A percentile compares a stretch with the other conserved stretches of the same genome.
Conservation (phyloP, 2,329 filamentous ascomycete species). For the Penicillium hordei region DNA sequence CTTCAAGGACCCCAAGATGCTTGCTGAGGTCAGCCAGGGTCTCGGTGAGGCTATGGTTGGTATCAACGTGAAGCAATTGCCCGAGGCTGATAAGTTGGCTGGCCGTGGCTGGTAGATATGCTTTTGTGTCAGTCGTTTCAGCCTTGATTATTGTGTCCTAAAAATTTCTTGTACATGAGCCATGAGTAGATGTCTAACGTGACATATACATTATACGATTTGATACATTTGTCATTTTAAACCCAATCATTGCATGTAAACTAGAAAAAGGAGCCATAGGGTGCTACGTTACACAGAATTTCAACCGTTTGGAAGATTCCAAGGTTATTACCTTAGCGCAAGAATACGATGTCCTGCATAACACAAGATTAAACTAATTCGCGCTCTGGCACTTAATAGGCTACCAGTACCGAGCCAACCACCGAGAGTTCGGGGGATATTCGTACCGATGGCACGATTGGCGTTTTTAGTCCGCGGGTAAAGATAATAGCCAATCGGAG, state of each 20-base stretch:
- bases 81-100: constrained; percentile 76
- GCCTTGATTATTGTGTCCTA: constrained; percentile 10
- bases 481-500: too few relatives aligned
- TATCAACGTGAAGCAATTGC: constrained; percentile 80
- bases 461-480: too few relatives aligned
- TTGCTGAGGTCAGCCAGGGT: constrained; percentile 83
- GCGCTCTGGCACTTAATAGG: too few relatives aligned
- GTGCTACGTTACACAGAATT: too few relatives aligned
- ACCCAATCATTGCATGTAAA: not conserved
- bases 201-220: constrained; percentile 12
- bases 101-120: constrained; percentile 73
- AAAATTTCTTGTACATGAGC: constrained; percentile 24
- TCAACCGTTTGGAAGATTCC: too few relatives aligned
- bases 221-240: not conserved
- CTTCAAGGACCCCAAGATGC: constrained; percentile 77
- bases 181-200: constrained; percentile 19
- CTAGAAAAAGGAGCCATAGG: too few relatives aligned
- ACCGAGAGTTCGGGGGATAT: too few relatives aligned
- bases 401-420: too few relatives aligned
- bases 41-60: constrained; percentile 98
- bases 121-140: constrained; percentile 8
- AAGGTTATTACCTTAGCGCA: too few relatives aligned
- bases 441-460: too few relatives aligned
- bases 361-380: too few relatives aligned
- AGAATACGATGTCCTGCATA: too few relatives aligned